Conservation (phyloP, 2,329 filamentous ascomycete species). For the Sclerotinia minor region DNA sequence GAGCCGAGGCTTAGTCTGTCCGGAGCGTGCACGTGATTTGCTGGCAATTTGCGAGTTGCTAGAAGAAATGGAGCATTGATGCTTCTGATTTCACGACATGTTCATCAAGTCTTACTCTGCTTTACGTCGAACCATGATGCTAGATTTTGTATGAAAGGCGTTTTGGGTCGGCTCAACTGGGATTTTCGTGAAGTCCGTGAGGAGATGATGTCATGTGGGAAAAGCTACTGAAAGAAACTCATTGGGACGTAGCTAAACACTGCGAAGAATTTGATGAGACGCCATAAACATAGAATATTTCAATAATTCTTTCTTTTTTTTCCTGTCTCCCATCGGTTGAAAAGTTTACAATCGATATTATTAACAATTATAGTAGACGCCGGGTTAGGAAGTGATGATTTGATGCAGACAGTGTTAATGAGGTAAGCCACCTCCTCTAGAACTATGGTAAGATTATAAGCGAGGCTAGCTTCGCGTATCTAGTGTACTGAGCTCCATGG, state of each 20-base stretch:
- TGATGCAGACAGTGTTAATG: too few relatives aligned
- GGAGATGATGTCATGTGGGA: not conserved
- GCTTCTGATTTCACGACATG: too few relatives aligned
- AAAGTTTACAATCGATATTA: too few relatives aligned
- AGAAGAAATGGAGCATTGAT: too few relatives aligned
- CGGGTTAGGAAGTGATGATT: too few relatives aligned
- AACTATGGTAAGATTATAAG: not conserved
- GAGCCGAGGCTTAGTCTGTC: constrained; percentile 7
- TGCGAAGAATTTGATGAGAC: not conserved
- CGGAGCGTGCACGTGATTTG: not conserved
- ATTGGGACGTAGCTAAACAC: not conserved
- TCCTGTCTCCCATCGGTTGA: too few relatives aligned
- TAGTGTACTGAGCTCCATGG: not conserved
- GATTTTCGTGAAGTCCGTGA: not conserved
- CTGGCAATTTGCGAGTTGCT: too few relatives aligned
- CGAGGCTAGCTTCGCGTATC: not conserved
- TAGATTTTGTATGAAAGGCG: not conserved
- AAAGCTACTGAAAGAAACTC: not conserved
- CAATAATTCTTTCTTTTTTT: not conserved
- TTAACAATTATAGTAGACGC: too few relatives aligned
- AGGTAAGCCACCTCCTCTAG: not conserved
- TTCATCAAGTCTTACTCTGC: not conserved
- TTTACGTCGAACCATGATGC: not conserved
- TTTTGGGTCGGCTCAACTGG: not conserved
- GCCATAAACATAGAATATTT: not conserved